Base-by-base conservation (phyloP, 495 filamentous ascomycete genomes). In the Podospora tetraspora region DNA sequence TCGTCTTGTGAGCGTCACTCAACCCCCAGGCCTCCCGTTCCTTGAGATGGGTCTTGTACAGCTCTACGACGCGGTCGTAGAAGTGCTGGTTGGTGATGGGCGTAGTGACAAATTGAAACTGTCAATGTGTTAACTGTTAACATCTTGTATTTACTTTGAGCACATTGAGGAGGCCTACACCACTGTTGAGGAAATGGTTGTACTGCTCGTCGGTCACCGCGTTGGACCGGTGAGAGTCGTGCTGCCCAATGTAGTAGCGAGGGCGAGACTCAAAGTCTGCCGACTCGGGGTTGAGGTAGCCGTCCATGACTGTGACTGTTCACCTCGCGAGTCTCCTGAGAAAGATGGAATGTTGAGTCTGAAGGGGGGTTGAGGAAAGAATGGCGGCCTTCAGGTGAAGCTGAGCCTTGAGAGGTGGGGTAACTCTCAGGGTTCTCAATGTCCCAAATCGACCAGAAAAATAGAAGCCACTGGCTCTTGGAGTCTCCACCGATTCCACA, bases 71-170 rank as follows among this genome's bases (percentile, higher is more conserved):
- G 43, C 92, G 84, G 23, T 90, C 84, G 74, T 92, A 91, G 75
- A 97, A 97, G 72, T 89, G 84, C 11, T 86, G 73, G 62, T 90
- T 97, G 2, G 95, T 97, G 71, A 99, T 93, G 11, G 92, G 91
- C 0, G 88, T 89, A 0, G 94, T 97, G 73, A 97, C 85, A 85
- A 96, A 92, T 77, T 95, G 90, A 87, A 98, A 98, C 92, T 98
- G 61, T 21, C 43, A 13, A 29, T 16, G 59, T 58, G 73, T 67
- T 59, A 65, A 58, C 27, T 11, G 58, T 24, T 34, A 12, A 59
- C 19, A 29, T 19, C 1, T 27, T 68, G 66, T n/a, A 2, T n/a
- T n/a, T n/a, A 3, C 43, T 8, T 52, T 19, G 43, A 6, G 16
- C 19, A 52, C 12, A 19, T 19, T 1, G 43, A 16, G 6, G 43